Evolutionary conservation across 257 asterid genomes (phyloP), one percentile per base, ranked within the genome.

Genomic region (Ligustrum vulgare): DNA sequence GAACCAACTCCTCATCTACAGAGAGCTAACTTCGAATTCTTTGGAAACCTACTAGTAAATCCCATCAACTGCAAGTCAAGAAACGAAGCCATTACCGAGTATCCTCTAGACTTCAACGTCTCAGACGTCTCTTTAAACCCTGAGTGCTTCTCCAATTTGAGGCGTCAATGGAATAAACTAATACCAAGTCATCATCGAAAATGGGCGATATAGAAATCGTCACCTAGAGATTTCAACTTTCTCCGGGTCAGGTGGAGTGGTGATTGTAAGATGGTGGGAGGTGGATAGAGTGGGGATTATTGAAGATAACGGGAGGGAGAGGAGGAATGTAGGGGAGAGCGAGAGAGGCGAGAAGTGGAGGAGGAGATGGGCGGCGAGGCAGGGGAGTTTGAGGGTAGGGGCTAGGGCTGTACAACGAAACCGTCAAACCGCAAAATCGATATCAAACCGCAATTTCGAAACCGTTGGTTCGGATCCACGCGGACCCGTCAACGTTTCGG

Each of bases 271-370:
- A 41, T 82, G 80, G 15, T 68, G 70, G 37, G 87, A 76, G 49
- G 83, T 84, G n/a, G 98, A 89, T 7, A 91, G 87, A 22, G 91
- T 78, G 32, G 95, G 98, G 65, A 91, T 67, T 8, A 80, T 70
- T 69, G 96, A 71, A 63, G 89, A 72, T 72, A 76, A 82, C 3
- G 96, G 91, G 68, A 90, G 88, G 37, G 96, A 89, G 68, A 64
- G 83, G 72, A 93, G 96, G 22, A 92, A 83, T 0, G 86, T 35
- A 6, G 84, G 79, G 74, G 98, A 85, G 72, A 93, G 84, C 0
- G 88, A 84, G 23, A 93, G 74, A 0, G 97, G 95, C 69, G 96
- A 87, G 64, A 93, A 82, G 68, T 93, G 98, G 65, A 89, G 93
- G 65, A 87, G 96, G 76, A 91, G 88, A 31, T 71, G 87, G 3